Percentiles rank a stretch among this genome's conserved stretches.
These are phyloP conservation scores for Lasiosphaeriaceae sp. DNA, from an alignment of 495 filamentous ascomycete genomes.

Conservation along the genomic window DNA sequence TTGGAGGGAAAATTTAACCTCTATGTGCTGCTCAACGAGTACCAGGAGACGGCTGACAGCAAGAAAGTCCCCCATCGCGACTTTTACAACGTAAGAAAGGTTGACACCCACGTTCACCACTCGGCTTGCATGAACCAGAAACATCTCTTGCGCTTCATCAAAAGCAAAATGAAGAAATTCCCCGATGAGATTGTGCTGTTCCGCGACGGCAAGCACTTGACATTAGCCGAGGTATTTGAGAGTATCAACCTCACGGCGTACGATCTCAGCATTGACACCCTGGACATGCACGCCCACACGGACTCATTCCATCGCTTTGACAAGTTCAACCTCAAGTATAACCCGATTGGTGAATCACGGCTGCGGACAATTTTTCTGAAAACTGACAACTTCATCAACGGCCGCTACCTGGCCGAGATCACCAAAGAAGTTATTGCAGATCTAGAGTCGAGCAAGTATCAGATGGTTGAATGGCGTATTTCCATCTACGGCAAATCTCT, in stretches of 20 bases:
- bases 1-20: slow-evolving; percentile 95
- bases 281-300: slow-evolving; percentile 99
- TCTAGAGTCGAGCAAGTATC: slow-evolving; percentile 97
- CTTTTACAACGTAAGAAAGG: slow-evolving; percentile 98
- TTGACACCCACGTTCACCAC: slow-evolving; percentile 98
- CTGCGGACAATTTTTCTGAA: slow-evolving; percentile 95
- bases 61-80: slow-evolving; percentile 96
- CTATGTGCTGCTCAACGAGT: slow-evolving; percentile 87
- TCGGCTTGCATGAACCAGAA: slow-evolving; percentile 99
- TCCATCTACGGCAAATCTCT: slow-evolving; percentile 90
- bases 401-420: slow-evolving; percentile 92
- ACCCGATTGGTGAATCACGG: slow-evolving; percentile 92
- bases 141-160: slow-evolving; percentile 95
- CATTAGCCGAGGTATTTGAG: slow-evolving; percentile 88
- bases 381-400: slow-evolving; percentile 96
- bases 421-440: slow-evolving; percentile 98
- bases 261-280: slow-evolving; percentile 95
- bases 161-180: slow-evolving; percentile 98
- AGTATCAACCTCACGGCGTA: slow-evolving; percentile 97
- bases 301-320: slow-evolving; percentile 99
- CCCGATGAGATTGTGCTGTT: slow-evolving; percentile 91
- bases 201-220: slow-evolving; percentile 88
- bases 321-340: slow-evolving; percentile 99
- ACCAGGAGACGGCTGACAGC: slow-evolving; percentile 95
- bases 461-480: slow-evolving; percentile 99